These are phyloP conservation scores for Hebeloma cylindrosporum DNA, from an alignment of 768 basidiomycete genomes.

Conservation along the genomic window DNA sequence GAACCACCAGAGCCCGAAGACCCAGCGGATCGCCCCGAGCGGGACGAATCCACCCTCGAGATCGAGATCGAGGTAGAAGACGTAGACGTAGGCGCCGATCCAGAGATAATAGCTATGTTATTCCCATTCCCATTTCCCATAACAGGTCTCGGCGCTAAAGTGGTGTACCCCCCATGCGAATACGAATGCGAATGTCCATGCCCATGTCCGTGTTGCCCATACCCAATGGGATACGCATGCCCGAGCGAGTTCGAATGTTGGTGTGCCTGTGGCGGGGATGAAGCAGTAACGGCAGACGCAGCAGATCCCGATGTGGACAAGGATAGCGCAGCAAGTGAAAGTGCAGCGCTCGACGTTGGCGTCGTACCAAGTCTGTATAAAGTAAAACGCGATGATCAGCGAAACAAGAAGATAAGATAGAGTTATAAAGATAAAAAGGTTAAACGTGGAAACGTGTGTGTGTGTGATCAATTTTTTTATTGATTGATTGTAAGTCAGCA, in stretches of 20 bases:
- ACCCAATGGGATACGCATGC: constrained; percentile 11
- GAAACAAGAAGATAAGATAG: too few species aligned
- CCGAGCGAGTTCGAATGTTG: constrained; percentile 13
- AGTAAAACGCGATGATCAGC: too few species aligned
- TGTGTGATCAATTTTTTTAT: too few species aligned
- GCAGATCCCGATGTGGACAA: constrained; percentile 42
- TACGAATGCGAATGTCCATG: constrained; percentile 6
- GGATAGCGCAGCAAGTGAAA: constrained; percentile 47
- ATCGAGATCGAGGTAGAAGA: constrained; percentile 7
- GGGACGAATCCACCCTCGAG: constrained; percentile 1
- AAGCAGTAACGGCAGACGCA: too few species aligned
- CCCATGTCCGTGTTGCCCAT: constrained; percentile 13
- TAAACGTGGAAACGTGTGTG: too few species aligned
- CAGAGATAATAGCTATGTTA: constrained; percentile 17
- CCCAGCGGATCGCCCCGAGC: too few species aligned
- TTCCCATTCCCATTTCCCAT: neutral
- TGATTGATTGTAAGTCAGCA: too few species aligned
- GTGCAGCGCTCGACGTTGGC: constrained; percentile 34
- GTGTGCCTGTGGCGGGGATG: constrained; percentile 35
- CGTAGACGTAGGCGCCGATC: constrained; percentile 15
- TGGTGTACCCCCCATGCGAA: constrained; percentile 8
- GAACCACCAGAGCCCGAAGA: constrained; percentile 5
- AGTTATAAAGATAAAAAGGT: too few species aligned
- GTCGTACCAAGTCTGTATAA: too few species aligned
- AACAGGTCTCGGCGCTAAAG: constrained; percentile 16